These are phyloP conservation scores for Xerocomus amazonicus DNA, from an alignment of 1,284 basidiomycete genomes.

Conservation along the genomic window DNA sequence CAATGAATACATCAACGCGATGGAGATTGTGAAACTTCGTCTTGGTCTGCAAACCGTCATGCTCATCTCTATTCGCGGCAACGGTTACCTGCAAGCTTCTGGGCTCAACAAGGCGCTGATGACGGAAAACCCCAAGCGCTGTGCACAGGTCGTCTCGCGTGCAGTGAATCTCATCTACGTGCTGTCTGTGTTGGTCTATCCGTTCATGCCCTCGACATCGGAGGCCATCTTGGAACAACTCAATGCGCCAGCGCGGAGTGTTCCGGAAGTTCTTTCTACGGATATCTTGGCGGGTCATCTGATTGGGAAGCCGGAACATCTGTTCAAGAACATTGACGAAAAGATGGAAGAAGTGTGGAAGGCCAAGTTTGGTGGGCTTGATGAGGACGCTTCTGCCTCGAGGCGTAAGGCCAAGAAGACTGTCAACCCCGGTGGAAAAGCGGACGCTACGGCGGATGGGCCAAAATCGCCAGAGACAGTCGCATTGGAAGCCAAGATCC, in stretches of 20 bases:
- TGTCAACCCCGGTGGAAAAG: constrained; percentile 23
- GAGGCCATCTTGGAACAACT: constrained; percentile 83
- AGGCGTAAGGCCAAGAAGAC: constrained; percentile 55
- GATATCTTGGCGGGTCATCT: constrained; percentile 88
- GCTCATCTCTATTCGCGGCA: constrained; percentile 89
- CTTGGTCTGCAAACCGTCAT: constrained; percentile 86
- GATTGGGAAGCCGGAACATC: constrained; percentile 83
- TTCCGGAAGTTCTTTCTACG: constrained; percentile 65
- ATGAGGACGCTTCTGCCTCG: constrained; percentile 42
- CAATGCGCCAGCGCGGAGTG: constrained; percentile 81
- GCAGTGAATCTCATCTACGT: constrained; percentile 93
- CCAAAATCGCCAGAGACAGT: constrained; percentile 65
- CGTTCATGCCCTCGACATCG: constrained; percentile 95
- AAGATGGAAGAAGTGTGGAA: constrained; percentile 86
- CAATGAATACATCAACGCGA: constrained; percentile 78
- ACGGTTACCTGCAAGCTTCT: constrained; percentile 90
- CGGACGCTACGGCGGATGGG: constrained; percentile 22
- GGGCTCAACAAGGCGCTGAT: constrained; percentile 91
- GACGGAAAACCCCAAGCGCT: constrained; percentile 76
- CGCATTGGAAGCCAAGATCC: constrained; percentile 66
- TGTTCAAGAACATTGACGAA: constrained; percentile 95
- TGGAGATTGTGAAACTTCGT: constrained; percentile 92
- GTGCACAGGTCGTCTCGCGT: constrained; percentile 86
- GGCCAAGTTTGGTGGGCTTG: constrained; percentile 72
- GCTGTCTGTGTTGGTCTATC: constrained; percentile 82